Evolutionary conservation across 768 basidiomycete genomes (phyloP).

Genomic region (Lentinus brumalis): DNA sequence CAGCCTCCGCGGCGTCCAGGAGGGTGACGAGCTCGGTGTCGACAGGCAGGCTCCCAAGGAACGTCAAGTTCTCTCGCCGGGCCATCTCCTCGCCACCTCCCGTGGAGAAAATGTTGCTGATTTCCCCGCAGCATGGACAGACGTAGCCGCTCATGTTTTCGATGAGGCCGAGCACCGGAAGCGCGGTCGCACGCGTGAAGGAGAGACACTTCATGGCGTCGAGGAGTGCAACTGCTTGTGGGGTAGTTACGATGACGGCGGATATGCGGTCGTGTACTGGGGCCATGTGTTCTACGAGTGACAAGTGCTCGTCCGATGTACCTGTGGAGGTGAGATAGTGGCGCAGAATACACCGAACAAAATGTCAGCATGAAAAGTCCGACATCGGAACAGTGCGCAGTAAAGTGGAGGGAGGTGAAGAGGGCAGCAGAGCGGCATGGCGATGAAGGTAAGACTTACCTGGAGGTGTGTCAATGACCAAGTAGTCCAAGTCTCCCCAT

Average conservation of each 20-base stretch:
- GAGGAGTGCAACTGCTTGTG: constrained; percentile 93
- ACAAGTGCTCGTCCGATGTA: constrained; percentile 98
- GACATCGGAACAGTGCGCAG: neutral
- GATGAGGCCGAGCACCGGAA: constrained; percentile 89
- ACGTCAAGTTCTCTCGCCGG: constrained; percentile 65
- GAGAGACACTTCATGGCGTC: constrained; percentile 97
- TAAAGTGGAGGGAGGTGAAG: neutral
- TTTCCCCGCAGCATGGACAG: constrained; percentile 95
- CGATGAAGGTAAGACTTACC: constrained; percentile 50
- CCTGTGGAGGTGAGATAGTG: constrained; percentile 50
- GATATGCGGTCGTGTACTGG: constrained; percentile 78
- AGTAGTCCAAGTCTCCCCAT: constrained; percentile 92
- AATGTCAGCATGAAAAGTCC: neutral
- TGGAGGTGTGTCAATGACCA: constrained; percentile 96
- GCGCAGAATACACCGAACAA: neutral
- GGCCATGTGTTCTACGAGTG: constrained; percentile 89
- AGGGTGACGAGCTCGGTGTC: constrained; percentile 89
- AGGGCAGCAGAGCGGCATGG: neutral
- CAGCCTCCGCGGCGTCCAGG: constrained; percentile 64
- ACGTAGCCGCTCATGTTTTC: constrained; percentile 99
- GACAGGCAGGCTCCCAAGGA: constrained; percentile 89
- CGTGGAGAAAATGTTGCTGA: constrained; percentile 92
- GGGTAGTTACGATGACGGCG: constrained; percentile 93
- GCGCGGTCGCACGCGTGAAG: constrained; percentile 84
- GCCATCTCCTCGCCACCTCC: constrained; percentile 94